A percentile compares a stretch with the other conserved stretches of the same genome.
These are phyloP conservation scores for Tuber indicum DNA, from an alignment of 495 filamentous ascomycete genomes.

Conservation along the genomic window DNA sequence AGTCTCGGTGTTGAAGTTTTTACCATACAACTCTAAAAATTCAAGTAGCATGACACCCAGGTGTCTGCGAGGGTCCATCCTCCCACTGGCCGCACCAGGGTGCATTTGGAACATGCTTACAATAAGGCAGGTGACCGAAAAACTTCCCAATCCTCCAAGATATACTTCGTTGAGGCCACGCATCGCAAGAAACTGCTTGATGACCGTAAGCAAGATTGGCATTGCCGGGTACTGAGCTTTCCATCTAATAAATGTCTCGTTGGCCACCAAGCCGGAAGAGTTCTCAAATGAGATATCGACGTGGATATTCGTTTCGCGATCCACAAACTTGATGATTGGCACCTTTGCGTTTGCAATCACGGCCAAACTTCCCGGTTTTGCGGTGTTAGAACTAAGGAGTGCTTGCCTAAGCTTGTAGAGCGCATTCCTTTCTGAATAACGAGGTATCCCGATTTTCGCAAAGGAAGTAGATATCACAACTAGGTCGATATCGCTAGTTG, in stretches of 20 bases:
- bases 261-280: slow-evolving; percentile 65
- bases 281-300: slow-evolving; percentile 96
- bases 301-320: slow-evolving; percentile 62
- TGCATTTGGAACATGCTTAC: slow-evolving; percentile 72
- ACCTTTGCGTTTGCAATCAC: slow-evolving; percentile 71
- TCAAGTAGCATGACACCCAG: slow-evolving; percentile 72
- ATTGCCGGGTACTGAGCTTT: slow-evolving; percentile 69
- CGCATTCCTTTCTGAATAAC: slow-evolving; percentile 43
- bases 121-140: slow-evolving; percentile 89
- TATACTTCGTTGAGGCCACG: slow-evolving; percentile 83
- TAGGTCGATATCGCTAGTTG: slow-evolving; percentile 87
- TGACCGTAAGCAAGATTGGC: slow-evolving; percentile 70
- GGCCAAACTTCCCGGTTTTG: slow-evolving; percentile 50
- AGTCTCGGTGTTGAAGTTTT: slow-evolving; percentile 58
- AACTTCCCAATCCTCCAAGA: slow-evolving; percentile 86
- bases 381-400: slow-evolving; percentile 46
- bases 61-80: slow-evolving; percentile 55
- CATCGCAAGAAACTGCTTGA: slow-evolving; percentile 91
- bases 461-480: slow-evolving; percentile 70
- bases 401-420: slow-evolving; percentile 49
- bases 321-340: slow-evolving; percentile 85
- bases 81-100: slow-evolving; percentile 57
- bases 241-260: slow-evolving; percentile 72
- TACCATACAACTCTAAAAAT: slow-evolving; percentile 85
- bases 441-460: slow-evolving; percentile 42